phyloP scores from a whole-genome alignment of 495 filamentous ascomycete genomes.

The Hypoxylon fuscum region DNA sequence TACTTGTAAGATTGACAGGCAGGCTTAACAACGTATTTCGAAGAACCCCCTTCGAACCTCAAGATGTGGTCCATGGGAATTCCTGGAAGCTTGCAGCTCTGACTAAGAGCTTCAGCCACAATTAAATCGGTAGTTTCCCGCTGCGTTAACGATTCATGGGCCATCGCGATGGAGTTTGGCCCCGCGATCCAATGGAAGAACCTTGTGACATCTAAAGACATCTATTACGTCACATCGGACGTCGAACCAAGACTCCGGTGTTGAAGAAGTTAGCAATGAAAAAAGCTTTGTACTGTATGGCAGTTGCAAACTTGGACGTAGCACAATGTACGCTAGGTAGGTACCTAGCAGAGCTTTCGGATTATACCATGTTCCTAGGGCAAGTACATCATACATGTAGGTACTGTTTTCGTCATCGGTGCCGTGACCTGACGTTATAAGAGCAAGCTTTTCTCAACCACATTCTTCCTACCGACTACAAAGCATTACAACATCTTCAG shows the following conservation, averaged over 20 bases:
- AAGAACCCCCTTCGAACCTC: no score
- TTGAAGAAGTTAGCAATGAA: conserved; percentile 3
- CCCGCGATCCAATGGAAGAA: conserved; percentile 20
- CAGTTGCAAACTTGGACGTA: conserved; percentile 11
- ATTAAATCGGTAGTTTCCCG: conserved; percentile 2
- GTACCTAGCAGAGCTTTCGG: conserved; percentile 11
- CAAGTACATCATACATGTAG: conserved; percentile 2
- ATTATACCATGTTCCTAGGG: conserved; percentile 25
- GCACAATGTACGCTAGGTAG: conserved; percentile 5
- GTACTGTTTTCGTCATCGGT: conserved; percentile 39
- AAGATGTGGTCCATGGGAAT: no score
- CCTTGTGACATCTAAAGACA: conserved; percentile 26
- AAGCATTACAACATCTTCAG: conserved; percentile 14
- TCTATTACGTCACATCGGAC: conserved; percentile 38
- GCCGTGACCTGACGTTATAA: conserved; percentile 36
- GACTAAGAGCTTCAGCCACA: conserved; percentile 17
- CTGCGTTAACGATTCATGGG: conserved; percentile 31
- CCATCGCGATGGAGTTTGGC: neutral
- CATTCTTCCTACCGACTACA: conserved; percentile 2
- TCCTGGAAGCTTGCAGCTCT: neutral
- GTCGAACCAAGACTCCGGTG: conserved; percentile 16
- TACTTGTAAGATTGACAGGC: no score
- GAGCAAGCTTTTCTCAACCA: conserved; percentile 28
- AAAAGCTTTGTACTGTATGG: conserved; percentile 7
- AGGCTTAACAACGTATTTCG: no score